Evolutionary conservation across 2,329 filamentous ascomycete species (phyloP).

Genomic region (Scedosporium minutisporum): DNA sequence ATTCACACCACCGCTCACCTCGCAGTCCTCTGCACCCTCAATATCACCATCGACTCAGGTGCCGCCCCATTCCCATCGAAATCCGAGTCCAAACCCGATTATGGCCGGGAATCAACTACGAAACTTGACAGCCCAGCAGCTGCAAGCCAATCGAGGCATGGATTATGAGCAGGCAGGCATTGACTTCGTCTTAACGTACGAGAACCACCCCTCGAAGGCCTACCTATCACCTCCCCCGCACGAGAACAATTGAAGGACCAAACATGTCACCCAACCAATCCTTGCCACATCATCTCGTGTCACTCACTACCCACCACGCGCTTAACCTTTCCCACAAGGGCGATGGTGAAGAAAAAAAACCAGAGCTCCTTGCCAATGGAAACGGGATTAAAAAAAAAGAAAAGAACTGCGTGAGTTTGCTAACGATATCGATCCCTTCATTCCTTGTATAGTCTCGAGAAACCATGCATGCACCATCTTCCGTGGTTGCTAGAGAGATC

Average conservation of each 20-base stretch:
- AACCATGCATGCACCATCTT: slow-evolving; percentile 86
- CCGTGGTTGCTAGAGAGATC: slow-evolving; percentile 62
- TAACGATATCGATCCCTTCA: slow-evolving; percentile 29
- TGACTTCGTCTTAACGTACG: slow-evolving; percentile 88
- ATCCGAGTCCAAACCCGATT: slow-evolving; percentile 13
- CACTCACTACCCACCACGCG: not conserved
- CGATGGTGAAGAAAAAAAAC: not conserved
- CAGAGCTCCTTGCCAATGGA: not conserved
- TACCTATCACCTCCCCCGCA: slow-evolving; percentile 57
- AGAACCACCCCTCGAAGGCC: slow-evolving; percentile 48
- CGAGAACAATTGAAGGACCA: not conserved
- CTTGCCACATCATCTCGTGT: not conserved
- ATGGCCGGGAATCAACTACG: slow-evolving; percentile 22
- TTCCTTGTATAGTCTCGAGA: slow-evolving; percentile 62
- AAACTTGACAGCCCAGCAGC: slow-evolving; percentile 15
- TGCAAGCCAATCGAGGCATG: slow-evolving; percentile 30
- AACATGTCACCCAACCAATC: not conserved
- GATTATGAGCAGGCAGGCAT: slow-evolving; percentile 79
- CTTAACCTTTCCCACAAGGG: not conserved
- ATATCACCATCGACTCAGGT: slow-evolving; percentile 22
- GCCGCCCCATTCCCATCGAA: slow-evolving; percentile 11
- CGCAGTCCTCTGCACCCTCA: slow-evolving; percentile 32
- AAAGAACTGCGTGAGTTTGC: slow-evolving; percentile 20
- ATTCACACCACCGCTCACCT: slow-evolving; percentile 38
- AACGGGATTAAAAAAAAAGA: not conserved